phyloP scores from a whole-genome alignment of 75 land plant species.

The Selaginella tamariscina region DNA sequence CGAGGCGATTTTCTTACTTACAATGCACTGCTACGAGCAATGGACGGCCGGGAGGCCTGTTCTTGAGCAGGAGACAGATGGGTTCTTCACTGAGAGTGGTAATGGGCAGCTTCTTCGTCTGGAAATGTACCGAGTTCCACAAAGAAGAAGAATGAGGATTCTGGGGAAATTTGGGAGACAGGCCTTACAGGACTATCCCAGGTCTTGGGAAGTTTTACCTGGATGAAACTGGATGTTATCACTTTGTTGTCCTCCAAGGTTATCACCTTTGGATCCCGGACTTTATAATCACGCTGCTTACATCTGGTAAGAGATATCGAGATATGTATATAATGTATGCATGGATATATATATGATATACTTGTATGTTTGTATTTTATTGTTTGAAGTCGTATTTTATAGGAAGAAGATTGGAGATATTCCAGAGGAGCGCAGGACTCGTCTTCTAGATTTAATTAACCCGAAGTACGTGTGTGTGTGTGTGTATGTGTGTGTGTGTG shows the following conservation, averaged over 20 bases:
- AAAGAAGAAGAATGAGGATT: too few species aligned
- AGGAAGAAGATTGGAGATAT: conserved; percentile 88
- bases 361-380: neutral
- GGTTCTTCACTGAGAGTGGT: too few species aligned
- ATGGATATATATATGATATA: too few species aligned
- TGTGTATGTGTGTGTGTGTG: neutral
- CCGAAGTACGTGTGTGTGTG: conserved; percentile 38
- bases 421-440: conserved; percentile 71
- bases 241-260: conserved; percentile 26
- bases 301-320: conserved; percentile 47
- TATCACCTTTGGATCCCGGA: conserved; percentile 42
- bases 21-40: too few species aligned
- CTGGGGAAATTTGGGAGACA: neutral
- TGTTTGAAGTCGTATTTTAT: neutral
- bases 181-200: neutral
- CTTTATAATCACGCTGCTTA: conserved; percentile 70
- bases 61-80: too few species aligned
- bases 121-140: too few species aligned
- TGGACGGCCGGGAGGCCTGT: too few species aligned
- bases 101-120: too few species aligned
- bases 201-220: neutral
- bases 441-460: conserved; percentile 38
- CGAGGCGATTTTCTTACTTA: too few species aligned
- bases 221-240: neutral
- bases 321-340: too few species aligned